Conservation (phyloP, 495 filamentous ascomycete genomes). For the Aspergillus kassunensis region DNA sequence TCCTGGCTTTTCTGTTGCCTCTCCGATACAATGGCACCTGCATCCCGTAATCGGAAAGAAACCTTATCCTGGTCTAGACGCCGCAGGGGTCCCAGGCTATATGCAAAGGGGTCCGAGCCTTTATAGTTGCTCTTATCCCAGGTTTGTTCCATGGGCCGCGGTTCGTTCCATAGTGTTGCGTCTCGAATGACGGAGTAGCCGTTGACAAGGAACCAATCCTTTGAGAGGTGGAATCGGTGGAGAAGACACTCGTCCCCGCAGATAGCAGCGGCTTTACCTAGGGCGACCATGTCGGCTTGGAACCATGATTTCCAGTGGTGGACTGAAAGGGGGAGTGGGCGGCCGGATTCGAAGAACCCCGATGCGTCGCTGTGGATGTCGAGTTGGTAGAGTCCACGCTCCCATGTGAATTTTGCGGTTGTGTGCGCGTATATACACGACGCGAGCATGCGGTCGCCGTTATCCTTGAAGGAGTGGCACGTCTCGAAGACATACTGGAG, state of each 20-base stretch:
- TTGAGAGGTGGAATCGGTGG: slow-evolving; percentile 49
- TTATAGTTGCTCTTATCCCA: slow-evolving; percentile 21
- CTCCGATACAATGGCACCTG: too few relatives aligned
- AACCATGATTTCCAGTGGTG: slow-evolving; percentile 60
- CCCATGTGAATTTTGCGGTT: slow-evolving; percentile 43
- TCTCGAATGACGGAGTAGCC: slow-evolving; percentile 21
- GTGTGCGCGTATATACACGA: slow-evolving; percentile 52
- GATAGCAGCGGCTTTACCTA: slow-evolving; percentile 44
- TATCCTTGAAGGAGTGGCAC: slow-evolving; percentile 35
- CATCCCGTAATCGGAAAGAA: slow-evolving; percentile 16
- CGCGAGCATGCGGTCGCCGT: slow-evolving; percentile 45
- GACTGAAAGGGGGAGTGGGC: slow-evolving; percentile 46
- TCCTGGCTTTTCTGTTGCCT: slow-evolving; percentile 4
- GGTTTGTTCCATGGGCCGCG: slow-evolving; percentile 24
- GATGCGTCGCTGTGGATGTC: slow-evolving; percentile 48
- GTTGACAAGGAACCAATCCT: slow-evolving; percentile 24
- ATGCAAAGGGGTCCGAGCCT: slow-evolving; percentile 16
- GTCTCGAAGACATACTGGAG: slow-evolving; percentile 33
- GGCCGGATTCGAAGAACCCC: slow-evolving; percentile 55
- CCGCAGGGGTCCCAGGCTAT: slow-evolving; percentile 21
- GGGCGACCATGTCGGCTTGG: slow-evolving; percentile 47
- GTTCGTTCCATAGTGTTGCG: slow-evolving; percentile 10
- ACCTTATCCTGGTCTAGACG: slow-evolving; percentile 18
- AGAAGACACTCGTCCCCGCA: slow-evolving; percentile 55
- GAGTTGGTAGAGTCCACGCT: slow-evolving; percentile 49